Percentiles rank a stretch among this genome's conserved stretches.
These are phyloP conservation scores for Thinopyrum elongatum DNA, from an alignment of 176 grass and related monocot species.

Conservation along the genomic window DNA sequence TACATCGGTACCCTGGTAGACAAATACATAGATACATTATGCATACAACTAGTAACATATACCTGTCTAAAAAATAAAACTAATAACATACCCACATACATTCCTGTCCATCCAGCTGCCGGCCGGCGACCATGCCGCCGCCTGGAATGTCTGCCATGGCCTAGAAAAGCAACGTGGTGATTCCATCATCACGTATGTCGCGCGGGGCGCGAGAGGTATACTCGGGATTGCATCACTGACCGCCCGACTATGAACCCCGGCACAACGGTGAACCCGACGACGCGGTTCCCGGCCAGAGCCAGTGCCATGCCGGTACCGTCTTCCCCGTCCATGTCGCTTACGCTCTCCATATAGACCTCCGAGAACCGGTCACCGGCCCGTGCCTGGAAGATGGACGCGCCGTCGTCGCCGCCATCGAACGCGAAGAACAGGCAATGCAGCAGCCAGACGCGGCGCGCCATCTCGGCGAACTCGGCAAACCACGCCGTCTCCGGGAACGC, in stretches of 20 bases:
- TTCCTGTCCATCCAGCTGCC: not conserved
- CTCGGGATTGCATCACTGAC: slow-evolving; percentile 76
- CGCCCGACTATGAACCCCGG: slow-evolving; percentile 74
- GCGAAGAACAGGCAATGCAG: slow-evolving; percentile 79
- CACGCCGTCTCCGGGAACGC: slow-evolving; percentile 43
- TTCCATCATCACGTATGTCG: not conserved
- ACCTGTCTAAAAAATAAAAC: no score
- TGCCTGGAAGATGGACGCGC: slow-evolving; percentile 57
- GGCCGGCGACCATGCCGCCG: not conserved
- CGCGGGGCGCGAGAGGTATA: slow-evolving; percentile 44
- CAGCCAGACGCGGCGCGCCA: slow-evolving; percentile 78
- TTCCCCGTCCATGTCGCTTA: slow-evolving; percentile 31
- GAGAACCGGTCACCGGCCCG: slow-evolving; percentile 59
- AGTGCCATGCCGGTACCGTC: not conserved
- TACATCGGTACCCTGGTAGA: not conserved
- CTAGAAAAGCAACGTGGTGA: not conserved
- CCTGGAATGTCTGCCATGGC: not conserved
- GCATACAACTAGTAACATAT: not conserved
- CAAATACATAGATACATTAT: slow-evolving; percentile 15
- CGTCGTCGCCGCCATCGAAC: slow-evolving; percentile 41
- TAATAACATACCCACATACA: not conserved
- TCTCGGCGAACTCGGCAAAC: slow-evolving; percentile 52
- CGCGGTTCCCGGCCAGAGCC: not conserved
- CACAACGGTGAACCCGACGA: slow-evolving; percentile 78
- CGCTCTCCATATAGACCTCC: slow-evolving; percentile 92